Percentiles rank a stretch among this genome's conserved stretches.
These are phyloP conservation scores for Yamadazyma akitaensis DNA, from an alignment of 805 yeast genomes.

Conservation along the genomic window DNA sequence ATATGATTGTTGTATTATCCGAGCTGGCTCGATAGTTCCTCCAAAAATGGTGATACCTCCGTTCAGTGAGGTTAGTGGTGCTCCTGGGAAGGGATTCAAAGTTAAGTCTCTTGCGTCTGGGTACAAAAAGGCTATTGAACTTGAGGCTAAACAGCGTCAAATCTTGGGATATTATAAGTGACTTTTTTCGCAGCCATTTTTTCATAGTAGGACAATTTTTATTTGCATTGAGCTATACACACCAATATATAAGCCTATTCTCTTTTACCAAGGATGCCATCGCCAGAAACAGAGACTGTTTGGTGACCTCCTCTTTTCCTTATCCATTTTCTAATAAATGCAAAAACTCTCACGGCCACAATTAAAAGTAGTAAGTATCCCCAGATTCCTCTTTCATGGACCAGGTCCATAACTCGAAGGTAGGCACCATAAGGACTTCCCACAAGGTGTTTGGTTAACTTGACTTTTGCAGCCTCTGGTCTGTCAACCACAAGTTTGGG, in stretches of 20 bases:
- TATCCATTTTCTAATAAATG: neutral
- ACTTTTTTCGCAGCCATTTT: neutral
- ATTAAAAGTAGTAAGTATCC: constrained; percentile 31
- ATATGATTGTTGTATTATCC: constrained; percentile 51
- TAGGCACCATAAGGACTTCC: constrained; percentile 41
- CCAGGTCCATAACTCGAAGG: constrained; percentile 40
- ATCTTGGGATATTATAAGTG: constrained; percentile 14
- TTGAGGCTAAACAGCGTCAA: constrained; percentile 29
- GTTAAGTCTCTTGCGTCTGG: constrained; percentile 26
- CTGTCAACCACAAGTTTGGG: constrained; percentile 18
- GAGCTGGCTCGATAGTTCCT: constrained; percentile 40
- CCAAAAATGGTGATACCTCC: constrained; percentile 49
- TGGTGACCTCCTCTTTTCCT: neutral
- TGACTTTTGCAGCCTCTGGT: neutral
- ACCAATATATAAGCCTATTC: constrained; percentile 16
- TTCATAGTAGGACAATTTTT: neutral
- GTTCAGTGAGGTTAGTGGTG: constrained; percentile 43
- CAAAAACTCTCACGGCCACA: neutral
- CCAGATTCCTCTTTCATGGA: constrained; percentile 43
- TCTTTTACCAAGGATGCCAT: constrained; percentile 22
- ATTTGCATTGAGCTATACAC: neutral
- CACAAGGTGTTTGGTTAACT: constrained; percentile 27
- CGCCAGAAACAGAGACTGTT: neutral
- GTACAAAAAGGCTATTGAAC: constrained; percentile 35
- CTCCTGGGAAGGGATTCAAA: constrained; percentile 30